Percentiles rank a stretch among this genome's conserved stretches.
These are phyloP conservation scores for Hypomyces rosellus DNA, from an alignment of 2,329 filamentous ascomycete species.

Conservation along the genomic window DNA sequence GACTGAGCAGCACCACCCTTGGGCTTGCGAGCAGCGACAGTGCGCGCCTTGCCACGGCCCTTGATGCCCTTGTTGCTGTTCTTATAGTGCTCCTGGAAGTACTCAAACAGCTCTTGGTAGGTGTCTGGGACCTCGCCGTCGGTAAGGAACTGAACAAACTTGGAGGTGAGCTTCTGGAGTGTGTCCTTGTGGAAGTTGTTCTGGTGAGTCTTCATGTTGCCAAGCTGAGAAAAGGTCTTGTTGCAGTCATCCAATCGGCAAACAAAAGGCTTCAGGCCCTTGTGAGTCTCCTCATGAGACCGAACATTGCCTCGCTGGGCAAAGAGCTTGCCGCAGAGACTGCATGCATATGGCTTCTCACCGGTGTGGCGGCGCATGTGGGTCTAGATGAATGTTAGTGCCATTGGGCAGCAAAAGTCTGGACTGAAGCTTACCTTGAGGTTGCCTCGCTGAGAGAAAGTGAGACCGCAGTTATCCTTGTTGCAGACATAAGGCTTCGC, in stretches of 20 bases:
- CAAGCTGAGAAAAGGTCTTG: conserved; percentile 83
- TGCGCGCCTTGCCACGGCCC: conserved; percentile 80
- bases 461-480: conserved; percentile 64
- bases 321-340: conserved; percentile 74
- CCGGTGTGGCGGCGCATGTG: conserved; percentile 84
- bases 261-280: conserved; percentile 68
- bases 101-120: conserved; percentile 74
- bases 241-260: conserved; percentile 79
- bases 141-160: conserved; percentile 62
- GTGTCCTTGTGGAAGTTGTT: conserved; percentile 87
- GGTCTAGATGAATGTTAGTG: conserved; percentile 45
- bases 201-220: conserved; percentile 92
- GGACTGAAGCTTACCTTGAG: conserved; percentile 58
- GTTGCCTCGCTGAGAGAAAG: conserved; percentile 87
- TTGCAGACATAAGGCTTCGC: conserved; percentile 81
- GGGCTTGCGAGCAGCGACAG: conserved; percentile 40
- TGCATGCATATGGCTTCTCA: conserved; percentile 76
- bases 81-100: conserved; percentile 86
- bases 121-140: conserved; percentile 48
- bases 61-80: conserved; percentile 99
- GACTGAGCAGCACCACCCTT: conserved; percentile 18
- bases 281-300: conserved; percentile 76
- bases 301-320: conserved; percentile 81
- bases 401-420: neutral
- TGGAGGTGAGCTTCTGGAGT: conserved; percentile 60